Base-by-base conservation (phyloP, 768 basidiomycete genomes). In the Asterophora lycoperdoides region DNA sequence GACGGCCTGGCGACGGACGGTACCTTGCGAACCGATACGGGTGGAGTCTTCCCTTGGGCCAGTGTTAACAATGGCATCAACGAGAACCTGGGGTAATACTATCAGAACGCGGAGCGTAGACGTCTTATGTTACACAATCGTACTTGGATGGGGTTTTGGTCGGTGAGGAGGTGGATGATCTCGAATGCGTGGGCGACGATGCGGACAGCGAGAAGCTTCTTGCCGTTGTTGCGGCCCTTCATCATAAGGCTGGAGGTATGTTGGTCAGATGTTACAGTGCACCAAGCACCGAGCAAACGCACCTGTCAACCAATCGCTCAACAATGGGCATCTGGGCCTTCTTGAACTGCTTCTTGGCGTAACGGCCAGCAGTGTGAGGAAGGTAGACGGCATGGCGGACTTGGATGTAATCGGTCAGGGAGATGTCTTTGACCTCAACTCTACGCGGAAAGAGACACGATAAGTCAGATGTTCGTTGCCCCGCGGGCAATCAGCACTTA, bases 271-370 rank as follows among this genome's bases (percentile, higher is more conserved):
- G 28, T 23, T 47, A 32, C 30, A 26, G 9, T 23, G 11, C 4
- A 37, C 18, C 34, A 7, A 36, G 38, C 40, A 47, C 17, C 30
- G 34, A 9, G 37, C 19, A 20, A 37, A 67, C 83, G 60, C 64
- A 91, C 93, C 86, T 86, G 80, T 97, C 94, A 59, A 98, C 96
- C 66, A 99, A 79, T 68, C 96, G 91, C 76, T 99, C 96, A 62
- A 98, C 96, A 68, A 99, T 95, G 66, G 96, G 96, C 96, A 99
- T 99, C 71, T 96, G 92, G 5, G 93, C 93, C 84, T 99, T 99
- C 81, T 94, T 97, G 86, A 98, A 99, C 74, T 97, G 94, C 79
- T 97, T 97, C 80, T 94, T 94, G 65, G 94, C 92, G 70, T 97
- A 98, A 72, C 96, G 92, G 58, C 96, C 96, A 56, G 95, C 94